Base-by-base conservation (phyloP, 176 grass and related monocot genomes). In the Triticum monococcum region DNA sequence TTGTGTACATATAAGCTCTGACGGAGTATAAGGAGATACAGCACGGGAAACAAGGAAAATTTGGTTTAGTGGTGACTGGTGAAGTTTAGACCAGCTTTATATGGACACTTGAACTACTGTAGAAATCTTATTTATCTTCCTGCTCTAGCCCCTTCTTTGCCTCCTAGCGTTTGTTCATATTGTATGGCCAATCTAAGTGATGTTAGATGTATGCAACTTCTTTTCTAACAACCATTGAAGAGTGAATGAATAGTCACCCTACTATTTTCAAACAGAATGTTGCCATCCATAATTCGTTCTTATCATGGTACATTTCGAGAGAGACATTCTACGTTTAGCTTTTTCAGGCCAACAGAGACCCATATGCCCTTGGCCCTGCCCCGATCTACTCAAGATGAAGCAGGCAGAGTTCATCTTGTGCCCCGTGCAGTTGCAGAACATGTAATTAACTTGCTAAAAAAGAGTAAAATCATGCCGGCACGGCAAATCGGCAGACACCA, bases 1-100 rank as follows among this genome's bases (percentile, higher is more conserved):
- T 8, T 78, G 71, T 86, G 48, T 82, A 86, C 77, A 54, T 54
- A 54, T 18, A 54, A 76, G 28, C 14, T 22, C 12, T 89, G 23
- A 74, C 38, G 35, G 23, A 31, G 61, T 77, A 68, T 7, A 48
- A 25, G 68, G 62, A 33, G 38, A 41, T 1, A 26, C 1, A 40
- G 25, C n/a, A 50, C 12, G 43, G 63, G 17, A 35, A 79, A 16
- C 17, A 64, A 24, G 23, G 18, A 26, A 83, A 72, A 36, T 65
- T 74, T 68, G 5, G 3, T 68, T 64, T 17, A 54, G 24, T 37
- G 37, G 7, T 18, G 38, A 45, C 23, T 3, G 43, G 25, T 75
- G 43, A 89, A 54, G 43, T 59, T 36, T 74, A 41, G 32, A 38
- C 2, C 17, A 64, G 65, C 38, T 16, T 37, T 1, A 40, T 10